Evolutionary conservation across 768 basidiomycete genomes (phyloP), one percentile per base, ranked within the genome.

Genomic region (Megacollybia marginata): DNA sequence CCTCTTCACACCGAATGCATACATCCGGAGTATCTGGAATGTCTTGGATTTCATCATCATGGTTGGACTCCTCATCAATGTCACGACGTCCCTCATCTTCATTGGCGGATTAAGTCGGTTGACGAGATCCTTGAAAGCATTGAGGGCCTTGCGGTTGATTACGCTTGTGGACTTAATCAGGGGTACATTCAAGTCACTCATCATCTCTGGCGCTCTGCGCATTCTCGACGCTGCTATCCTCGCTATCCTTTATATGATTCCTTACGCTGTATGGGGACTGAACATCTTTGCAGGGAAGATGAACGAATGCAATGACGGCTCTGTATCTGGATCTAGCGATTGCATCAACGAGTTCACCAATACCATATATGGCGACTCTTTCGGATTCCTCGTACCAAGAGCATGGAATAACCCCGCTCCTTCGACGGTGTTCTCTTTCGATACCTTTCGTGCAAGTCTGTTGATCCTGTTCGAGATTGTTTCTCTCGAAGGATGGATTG

Each of bases 391-490:
- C 6, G 81, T 82, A 7, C 95, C 95, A 15, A 79, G 91, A 16
- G 84, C 80, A n/a, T 97, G 95, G 95, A 74, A 80, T 50, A 85
- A 91, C 55, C 92, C 95, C 8, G 78, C 82, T 0, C 85, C 85
- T 5, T 86, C 85, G 16, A 91, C 88, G 1, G 76, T 76, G 1
- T 97, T 92, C 69, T 87, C 85, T 2, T 98, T 97, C 60, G 95
- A 98, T 66, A 80, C 72, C 12, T 97, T 97, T 67, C 74, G 79
- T 7, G 69, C 83, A 4, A 86, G 91, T 0, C 70, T 97, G 36
- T 76, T 97, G 48, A 96, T 97, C 59, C 75, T 97, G 1, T 97
- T 96, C 58, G 95, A 98, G 67, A 92, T 95, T 55, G 91, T 97
- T 19, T 95, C 93, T 0, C 69, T 96, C 45, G 93, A 95, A 67